phyloP scores from a whole-genome alignment of 1,139 yeast species.

The Suhomyces bokatorum region DNA sequence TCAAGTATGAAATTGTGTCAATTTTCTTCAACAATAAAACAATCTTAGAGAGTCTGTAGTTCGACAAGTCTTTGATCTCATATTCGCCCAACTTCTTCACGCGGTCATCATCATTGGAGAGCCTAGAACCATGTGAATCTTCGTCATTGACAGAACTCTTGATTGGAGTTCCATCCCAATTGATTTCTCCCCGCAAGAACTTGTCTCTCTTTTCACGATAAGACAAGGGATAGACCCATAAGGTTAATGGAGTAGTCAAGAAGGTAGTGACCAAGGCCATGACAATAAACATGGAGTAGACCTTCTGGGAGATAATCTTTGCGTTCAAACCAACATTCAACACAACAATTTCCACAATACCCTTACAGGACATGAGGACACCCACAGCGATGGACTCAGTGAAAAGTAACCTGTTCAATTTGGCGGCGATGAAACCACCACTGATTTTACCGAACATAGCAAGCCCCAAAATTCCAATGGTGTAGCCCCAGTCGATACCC shows the following conservation, averaged over 20 bases:
- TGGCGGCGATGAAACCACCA: constrained; percentile 69
- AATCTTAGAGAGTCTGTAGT: constrained; percentile 25
- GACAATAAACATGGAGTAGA: constrained; percentile 76
- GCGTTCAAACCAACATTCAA: constrained; percentile 72
- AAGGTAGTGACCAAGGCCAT: constrained; percentile 80
- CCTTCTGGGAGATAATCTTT: constrained; percentile 59
- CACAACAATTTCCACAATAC: constrained; percentile 80
- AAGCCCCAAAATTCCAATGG: constrained; percentile 60
- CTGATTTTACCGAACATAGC: constrained; percentile 66
- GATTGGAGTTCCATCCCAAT: constrained; percentile 36
- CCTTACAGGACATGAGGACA: constrained; percentile 84
- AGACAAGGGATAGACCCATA: constrained; percentile 56
- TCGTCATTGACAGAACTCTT: constrained; percentile 1
- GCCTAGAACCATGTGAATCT: constrained; percentile 1
- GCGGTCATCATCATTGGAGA: constrained; percentile 2
- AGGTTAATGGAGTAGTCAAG: constrained; percentile 70
- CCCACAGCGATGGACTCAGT: constrained; percentile 77
- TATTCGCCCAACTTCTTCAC: constrained; percentile 11
- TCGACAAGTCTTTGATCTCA: constrained; percentile 19
- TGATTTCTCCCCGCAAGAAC: constrained; percentile 40
- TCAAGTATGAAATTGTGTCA: constrained; percentile 35
- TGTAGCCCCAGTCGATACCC: constrained; percentile 78
- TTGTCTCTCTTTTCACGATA: constrained; percentile 55
- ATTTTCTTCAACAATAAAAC: constrained; percentile 32
- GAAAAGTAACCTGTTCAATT: constrained; percentile 60